Percentiles rank a stretch among this genome's conserved stretches.
These are phyloP conservation scores for Raffaelea ambrosiae DNA, from an alignment of 2,329 filamentous ascomycete species.

Conservation along the genomic window DNA sequence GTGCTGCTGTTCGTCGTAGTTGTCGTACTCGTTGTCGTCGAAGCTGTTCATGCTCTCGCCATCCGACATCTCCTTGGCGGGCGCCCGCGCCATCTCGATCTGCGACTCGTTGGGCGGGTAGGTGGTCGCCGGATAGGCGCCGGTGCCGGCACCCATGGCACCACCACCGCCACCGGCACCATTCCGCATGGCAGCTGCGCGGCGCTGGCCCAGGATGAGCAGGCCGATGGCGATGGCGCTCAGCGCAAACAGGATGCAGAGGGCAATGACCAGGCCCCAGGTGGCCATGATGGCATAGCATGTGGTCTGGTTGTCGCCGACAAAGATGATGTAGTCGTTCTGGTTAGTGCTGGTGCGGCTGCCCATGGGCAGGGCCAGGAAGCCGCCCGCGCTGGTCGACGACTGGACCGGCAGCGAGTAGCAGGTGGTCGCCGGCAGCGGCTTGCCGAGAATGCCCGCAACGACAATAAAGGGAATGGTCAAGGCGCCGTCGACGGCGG, in stretches of 20 bases:
- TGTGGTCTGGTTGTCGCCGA: slow-evolving; percentile 47
- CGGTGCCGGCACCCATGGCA: slow-evolving; percentile 16
- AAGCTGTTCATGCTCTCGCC: neutral
- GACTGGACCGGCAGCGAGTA: slow-evolving; percentile 33
- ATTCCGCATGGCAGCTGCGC: slow-evolving; percentile 17
- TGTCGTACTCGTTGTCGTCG: neutral
- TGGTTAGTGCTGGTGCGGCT: slow-evolving; percentile 7
- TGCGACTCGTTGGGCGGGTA: slow-evolving; percentile 5
- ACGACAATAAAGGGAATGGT: slow-evolving; percentile 73
- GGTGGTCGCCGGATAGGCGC: slow-evolving; percentile 16
- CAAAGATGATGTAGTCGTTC: slow-evolving; percentile 37
- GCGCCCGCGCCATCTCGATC: slow-evolving; percentile 8
- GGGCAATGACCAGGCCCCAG: slow-evolving; percentile 76
- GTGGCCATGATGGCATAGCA: slow-evolving; percentile 81
- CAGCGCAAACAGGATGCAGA: slow-evolving; percentile 64
- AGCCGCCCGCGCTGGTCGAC: slow-evolving; percentile 34
- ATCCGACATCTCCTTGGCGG: slow-evolving; percentile 1
- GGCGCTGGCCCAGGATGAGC: slow-evolving; percentile 52
- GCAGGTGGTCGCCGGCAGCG: slow-evolving; percentile 72
- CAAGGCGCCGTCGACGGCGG: slow-evolving; percentile 57
- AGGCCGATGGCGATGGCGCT: slow-evolving; percentile 49
- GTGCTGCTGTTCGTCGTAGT: too few species aligned
- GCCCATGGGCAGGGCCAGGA: slow-evolving; percentile 32
- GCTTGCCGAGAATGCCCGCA: slow-evolving; percentile 68
- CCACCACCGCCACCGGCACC: too few species aligned